A percentile compares a stretch with the other conserved stretches of the same genome.
phyloP scores from a whole-genome alignment of 345 rosid species.

The Gossypium raimondii region DNA sequence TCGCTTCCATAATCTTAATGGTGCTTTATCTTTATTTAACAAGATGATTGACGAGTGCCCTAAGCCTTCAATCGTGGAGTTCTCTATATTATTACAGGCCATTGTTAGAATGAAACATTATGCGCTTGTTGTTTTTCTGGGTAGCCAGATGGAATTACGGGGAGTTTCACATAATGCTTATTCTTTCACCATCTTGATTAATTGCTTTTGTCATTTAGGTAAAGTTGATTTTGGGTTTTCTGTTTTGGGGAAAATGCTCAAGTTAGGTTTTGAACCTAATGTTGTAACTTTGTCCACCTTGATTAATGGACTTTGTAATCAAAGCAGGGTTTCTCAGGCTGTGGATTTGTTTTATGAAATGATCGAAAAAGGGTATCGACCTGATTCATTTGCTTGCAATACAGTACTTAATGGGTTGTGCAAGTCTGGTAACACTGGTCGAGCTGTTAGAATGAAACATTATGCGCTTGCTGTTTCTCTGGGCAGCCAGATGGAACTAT shows the following conservation, averaged over 20 bases:
- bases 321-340: neutral
- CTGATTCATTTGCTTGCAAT: neutral
- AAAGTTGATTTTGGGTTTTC: neutral
- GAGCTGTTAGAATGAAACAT: neutral
- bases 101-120: neutral
- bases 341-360: neutral
- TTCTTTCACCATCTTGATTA: neutral
- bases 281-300: neutral
- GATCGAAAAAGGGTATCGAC: neutral
- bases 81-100: neutral
- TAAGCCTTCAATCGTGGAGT: neutral
- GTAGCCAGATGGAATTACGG: neutral
- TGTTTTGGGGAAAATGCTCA: neutral
- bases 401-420: neutral
- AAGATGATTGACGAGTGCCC: neutral
- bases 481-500: neutral
- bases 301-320: neutral
- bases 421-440: neutral
- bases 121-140: neutral
- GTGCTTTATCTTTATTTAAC: neutral
- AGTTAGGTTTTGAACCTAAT: neutral
- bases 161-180: neutral
- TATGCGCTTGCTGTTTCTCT: neutral
- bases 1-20: neutral
- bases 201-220: neutral